Evolutionary conservation across 495 filamentous ascomycete genomes (phyloP), one percentile per base, ranked within the genome.

Genomic region (Hyaloscypha bicolor): DNA sequence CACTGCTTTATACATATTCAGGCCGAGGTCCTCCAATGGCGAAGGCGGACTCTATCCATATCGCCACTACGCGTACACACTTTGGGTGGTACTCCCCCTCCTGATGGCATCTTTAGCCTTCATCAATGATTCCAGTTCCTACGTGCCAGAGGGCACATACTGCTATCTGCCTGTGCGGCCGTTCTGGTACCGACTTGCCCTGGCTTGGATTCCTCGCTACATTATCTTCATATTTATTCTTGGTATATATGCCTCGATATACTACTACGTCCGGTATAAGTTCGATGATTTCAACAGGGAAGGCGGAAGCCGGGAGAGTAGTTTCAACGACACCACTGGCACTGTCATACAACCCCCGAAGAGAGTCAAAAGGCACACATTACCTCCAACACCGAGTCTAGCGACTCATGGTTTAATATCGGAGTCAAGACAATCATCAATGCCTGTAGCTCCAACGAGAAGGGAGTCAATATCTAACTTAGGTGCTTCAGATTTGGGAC

Each of bases 141-240:
- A 87, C 67, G 76, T 84, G 59, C 83, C 86, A 33, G 78, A 85
- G 66, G 89, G 88, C 11, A 81, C 87, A 42, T 87, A 86, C 65
- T 93, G 91, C 76, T 87, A 87, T 65, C 80, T 93, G 12, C 88
- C 90, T 9, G 78, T 85, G 14, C 79, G 84, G 29, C 81, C 81
- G n/a, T 77, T 80, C 42, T 91, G 88, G 89, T 88, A 87, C 68
- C 82, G 87, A 42, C 78, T 89, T 35, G 85, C 83, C 4, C 79
- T 93, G 35, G 83, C 83, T 57, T 93, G 91, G 91, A 80, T 88
- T 19, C 91, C 91, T 35, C 82, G 91, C 33, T 93, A 93, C 66
- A 61, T 91, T 30, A 87, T 93, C 35, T 84, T 88, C 69, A 74
- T 80, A 39, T 78, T 81, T 52, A 87, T 92, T 64, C 70, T 90